These are phyloP conservation scores for Ramularia collo-cygni DNA, from an alignment of 2,329 filamentous ascomycete species.

Conservation along the genomic window DNA sequence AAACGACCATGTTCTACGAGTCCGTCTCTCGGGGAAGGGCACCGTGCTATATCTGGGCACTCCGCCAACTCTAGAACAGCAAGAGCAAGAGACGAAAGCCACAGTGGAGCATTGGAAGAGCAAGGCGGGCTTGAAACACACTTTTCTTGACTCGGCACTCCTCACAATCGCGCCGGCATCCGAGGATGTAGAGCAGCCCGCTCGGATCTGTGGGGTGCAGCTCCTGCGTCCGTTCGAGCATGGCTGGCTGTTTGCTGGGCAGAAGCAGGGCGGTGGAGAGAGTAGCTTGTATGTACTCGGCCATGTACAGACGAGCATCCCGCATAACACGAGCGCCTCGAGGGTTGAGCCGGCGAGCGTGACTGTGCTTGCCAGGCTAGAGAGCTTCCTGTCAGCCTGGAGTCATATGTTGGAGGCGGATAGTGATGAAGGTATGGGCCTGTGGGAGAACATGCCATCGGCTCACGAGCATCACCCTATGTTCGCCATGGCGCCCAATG, in stretches of 20 bases:
- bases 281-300: constrained; percentile 26
- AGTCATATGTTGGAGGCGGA: constrained; percentile 20
- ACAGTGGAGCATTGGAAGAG: constrained; percentile 29
- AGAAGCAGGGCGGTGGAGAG: constrained; percentile 24
- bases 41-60: constrained; percentile 30
- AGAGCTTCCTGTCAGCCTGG: constrained; percentile 27
- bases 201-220: constrained; percentile 25
- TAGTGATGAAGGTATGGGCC: constrained; percentile 18
- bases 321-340: constrained; percentile 8
- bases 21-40: constrained; percentile 29
- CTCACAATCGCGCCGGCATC: constrained; percentile 10
- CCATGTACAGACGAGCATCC: constrained; percentile 19
- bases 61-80: constrained; percentile 12
- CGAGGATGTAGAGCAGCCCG: constrained; percentile 6
- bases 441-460: constrained; percentile 28
- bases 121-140: constrained; percentile 25
- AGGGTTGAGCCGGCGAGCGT: constrained; percentile 20
- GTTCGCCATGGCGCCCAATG: constrained; percentile 20
- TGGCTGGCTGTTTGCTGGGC: constrained; percentile 27
- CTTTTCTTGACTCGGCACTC: constrained; percentile 26
- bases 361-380: constrained; percentile 24
- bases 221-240: constrained; percentile 23
- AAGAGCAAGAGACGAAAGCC: constrained; percentile 5
- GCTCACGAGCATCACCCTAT: constrained; percentile 28
- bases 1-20: constrained; percentile 27